Conservation (phyloP, 306 rosid species). For the Pyrus communis region DNA sequence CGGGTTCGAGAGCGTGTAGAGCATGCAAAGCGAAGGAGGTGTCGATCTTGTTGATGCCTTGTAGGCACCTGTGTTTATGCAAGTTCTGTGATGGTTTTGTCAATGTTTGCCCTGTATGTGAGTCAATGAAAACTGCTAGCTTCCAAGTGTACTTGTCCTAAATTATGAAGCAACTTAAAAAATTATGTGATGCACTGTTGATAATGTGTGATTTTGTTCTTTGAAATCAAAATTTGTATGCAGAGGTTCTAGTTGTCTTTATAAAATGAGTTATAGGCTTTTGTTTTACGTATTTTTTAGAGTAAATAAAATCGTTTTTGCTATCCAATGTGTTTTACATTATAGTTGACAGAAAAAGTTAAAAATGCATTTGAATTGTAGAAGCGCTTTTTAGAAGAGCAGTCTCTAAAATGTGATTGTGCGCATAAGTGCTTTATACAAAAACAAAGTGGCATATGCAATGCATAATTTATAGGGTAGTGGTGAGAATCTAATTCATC, state of each 20-base stretch:
- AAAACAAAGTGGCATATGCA: not conserved
- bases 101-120: slow-evolving; percentile 75
- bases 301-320: not conserved
- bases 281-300: not conserved
- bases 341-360: not conserved
- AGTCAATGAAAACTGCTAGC: slow-evolving; percentile 60
- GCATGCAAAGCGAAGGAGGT: slow-evolving; percentile 76
- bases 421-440: not conserved
- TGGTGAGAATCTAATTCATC: not conserved
- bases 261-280: not conserved
- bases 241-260: not conserved
- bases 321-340: not conserved
- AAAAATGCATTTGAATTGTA: not conserved
- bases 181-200: slow-evolving; percentile 2
- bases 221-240: not conserved
- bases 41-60: slow-evolving; percentile 78
- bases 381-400: not conserved
- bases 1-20: slow-evolving; percentile 64
- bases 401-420: too few relatives aligned
- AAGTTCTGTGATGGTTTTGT: slow-evolving; percentile 68
- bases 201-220: slow-evolving; percentile 3
- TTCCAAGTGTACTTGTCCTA: slow-evolving; percentile 65
- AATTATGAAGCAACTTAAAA: slow-evolving; percentile 19
- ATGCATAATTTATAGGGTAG: not conserved
- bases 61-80: slow-evolving; percentile 86